phyloP scores from a whole-genome alignment of 495 filamentous ascomycete genomes.

The Trichoderma parareesei region DNA sequence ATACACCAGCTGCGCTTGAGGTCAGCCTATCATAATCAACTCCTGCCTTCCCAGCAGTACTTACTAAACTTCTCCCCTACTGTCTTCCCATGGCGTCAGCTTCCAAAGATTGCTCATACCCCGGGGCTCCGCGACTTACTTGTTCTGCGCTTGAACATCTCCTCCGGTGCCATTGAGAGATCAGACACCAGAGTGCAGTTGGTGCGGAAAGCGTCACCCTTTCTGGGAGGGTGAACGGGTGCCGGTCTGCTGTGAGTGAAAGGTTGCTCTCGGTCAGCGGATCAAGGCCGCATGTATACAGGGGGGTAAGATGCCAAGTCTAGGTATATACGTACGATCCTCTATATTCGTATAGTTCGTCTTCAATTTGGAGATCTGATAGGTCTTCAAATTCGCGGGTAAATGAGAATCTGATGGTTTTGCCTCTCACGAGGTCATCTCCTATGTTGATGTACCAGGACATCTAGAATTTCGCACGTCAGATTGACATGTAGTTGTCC shows the following conservation, averaged over 20 bases:
- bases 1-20: too few relatives aligned
- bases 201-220: not conserved
- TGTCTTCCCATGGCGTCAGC: not conserved
- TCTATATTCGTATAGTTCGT: not conserved
- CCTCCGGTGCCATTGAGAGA: not conserved
- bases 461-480: slow-evolving; percentile 18
- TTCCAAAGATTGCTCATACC: not conserved
- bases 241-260: not conserved
- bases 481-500: too few relatives aligned
- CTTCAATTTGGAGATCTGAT: not conserved
- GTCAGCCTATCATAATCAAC: too few relatives aligned
- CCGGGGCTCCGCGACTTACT: not conserved
- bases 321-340: not conserved
- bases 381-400: slow-evolving; percentile 22
- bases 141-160: not conserved
- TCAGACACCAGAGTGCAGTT: not conserved
- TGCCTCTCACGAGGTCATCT: slow-evolving; percentile 28
- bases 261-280: not conserved
- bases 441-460: slow-evolving; percentile 37
- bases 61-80: not conserved
- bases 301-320: not conserved
- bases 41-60: too few relatives aligned
- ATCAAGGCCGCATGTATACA: not conserved
- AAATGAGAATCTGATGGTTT: slow-evolving; percentile 31
- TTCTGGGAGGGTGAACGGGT: not conserved